phyloP scores from a whole-genome alignment of 2,329 filamentous ascomycete genomes.

The Pseudogymnoascus sp. region DNA sequence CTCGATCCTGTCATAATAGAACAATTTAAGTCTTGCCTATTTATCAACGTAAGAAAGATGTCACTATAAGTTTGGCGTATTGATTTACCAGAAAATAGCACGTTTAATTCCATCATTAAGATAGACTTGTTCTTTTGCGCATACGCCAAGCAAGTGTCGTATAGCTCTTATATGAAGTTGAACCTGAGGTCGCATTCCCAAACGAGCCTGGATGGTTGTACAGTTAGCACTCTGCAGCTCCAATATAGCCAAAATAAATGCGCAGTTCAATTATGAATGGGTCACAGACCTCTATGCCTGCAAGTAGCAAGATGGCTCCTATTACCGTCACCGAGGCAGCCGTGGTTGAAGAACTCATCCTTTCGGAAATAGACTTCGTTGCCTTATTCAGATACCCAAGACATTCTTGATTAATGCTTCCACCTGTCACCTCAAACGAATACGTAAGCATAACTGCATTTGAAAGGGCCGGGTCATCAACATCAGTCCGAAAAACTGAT shows the following conservation, averaged over 20 bases:
- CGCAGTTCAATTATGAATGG: too few relatives aligned
- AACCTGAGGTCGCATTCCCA: conserved; percentile 31
- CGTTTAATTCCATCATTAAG: conserved; percentile 36
- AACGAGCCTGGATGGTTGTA: conserved; percentile 27
- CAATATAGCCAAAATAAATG: too few relatives aligned
- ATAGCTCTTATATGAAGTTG: conserved; percentile 37
- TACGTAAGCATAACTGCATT: conserved; percentile 35
- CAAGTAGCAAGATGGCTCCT: conserved; percentile 35
- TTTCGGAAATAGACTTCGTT: conserved; percentile 28
- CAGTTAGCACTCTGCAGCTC: too few relatives aligned
- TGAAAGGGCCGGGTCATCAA: conserved; percentile 32
- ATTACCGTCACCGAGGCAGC: conserved; percentile 32
- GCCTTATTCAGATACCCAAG: conserved; percentile 31
- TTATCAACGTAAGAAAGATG: conserved; percentile 9
- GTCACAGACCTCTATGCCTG: conserved; percentile 33
- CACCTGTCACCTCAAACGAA: conserved; percentile 25
- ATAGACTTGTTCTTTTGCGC: conserved; percentile 20
- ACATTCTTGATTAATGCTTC: conserved; percentile 26
- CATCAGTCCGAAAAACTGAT: conserved; percentile 28
- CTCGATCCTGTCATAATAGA: conserved; percentile 32
- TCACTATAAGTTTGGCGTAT: neutral
- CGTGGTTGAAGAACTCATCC: conserved; percentile 24
- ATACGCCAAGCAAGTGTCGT: conserved; percentile 29
- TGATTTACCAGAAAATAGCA: conserved; percentile 36
- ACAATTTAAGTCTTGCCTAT: conserved; percentile 38